A percentile compares a stretch with the other conserved stretches of the same genome.
Conservation (phyloP, 2,329 filamentous ascomycete genomes). For the Talaromyces sp. region DNA sequence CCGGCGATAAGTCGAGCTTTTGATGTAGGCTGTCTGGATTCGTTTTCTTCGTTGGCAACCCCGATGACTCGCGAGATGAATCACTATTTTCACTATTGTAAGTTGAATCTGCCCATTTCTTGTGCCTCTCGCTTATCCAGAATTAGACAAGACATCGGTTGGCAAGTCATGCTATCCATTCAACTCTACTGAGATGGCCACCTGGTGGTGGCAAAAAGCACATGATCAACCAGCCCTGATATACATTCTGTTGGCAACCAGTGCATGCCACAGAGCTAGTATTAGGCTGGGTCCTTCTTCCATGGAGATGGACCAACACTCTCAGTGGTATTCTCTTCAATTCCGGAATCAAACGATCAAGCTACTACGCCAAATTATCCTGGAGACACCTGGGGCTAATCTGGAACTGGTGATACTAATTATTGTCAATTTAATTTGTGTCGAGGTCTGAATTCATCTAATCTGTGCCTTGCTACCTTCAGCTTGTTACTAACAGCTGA, state of each 20-base stretch:
- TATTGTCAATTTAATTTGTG: not conserved
- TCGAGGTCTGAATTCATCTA: not conserved
- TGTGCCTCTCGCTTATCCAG: not conserved
- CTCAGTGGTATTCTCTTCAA: not conserved
- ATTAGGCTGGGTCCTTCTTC: not conserved
- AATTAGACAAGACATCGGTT: not conserved
- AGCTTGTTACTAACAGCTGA: not conserved
- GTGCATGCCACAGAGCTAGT: not conserved
- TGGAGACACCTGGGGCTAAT: not conserved
- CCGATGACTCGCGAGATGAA: not conserved
- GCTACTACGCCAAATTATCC: not conserved
- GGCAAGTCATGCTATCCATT: slow-evolving; percentile 1
- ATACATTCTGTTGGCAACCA: not conserved
- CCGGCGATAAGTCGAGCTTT: not conserved
- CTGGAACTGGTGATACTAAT: not conserved
- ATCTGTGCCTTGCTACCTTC: not conserved
- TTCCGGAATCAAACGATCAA: not conserved
- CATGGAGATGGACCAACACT: not conserved
- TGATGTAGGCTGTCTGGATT: not conserved
- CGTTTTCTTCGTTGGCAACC: not conserved
- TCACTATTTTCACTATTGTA: not conserved
- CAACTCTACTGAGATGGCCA: not conserved
- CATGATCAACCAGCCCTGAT: not conserved
- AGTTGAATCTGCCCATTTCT: not conserved
- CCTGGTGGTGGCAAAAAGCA: slow-evolving; percentile 5